Evolutionary conservation across 2,329 filamentous ascomycete species (phyloP), one percentile per base, ranked within the genome.

Genomic region (Basipetospora chlamydospora): DNA sequence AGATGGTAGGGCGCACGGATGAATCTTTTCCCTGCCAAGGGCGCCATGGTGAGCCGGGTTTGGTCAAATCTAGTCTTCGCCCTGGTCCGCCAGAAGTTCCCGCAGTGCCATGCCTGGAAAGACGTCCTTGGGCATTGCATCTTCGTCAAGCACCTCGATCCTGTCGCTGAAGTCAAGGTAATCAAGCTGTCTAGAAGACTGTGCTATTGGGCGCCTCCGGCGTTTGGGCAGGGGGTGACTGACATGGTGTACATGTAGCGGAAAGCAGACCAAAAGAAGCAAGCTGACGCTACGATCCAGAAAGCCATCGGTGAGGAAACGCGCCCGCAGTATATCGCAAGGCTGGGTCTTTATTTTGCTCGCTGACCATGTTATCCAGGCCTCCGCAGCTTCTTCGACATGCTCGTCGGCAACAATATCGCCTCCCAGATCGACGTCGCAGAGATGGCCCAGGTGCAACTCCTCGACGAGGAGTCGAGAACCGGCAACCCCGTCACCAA

Each of bases 401-500:
- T 35, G 13, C 18, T 28, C 6, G 12, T 35, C 17, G 23, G 22
- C 13, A 35, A n/a, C 20, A 16, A 35, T 23, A 11, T 35, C 8
- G 15, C 22, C 9, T 17, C 15, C 6, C 33, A 28, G 23, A 23
- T 35, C 16, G 12, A 25, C 15, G 22, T 16, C 9, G 13, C 16
- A 18, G 32, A 34, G 6, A 23, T 34, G 8, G 33, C 23, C 15
- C 17, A 35, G 13, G 15, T 23, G 1, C 33, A 35, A 11, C n/a
- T 28, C 22, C 13, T n/a, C 4, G 33, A 10, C 16, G 20, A 21
- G 18, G 26, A 26, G 22, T 33, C 41, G 4, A 49, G 53, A 31
- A 39, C 47, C 20, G 6, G 26, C 0, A 37, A 48, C 8, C 33
- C 42, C 16, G 26, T 4, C n/a, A 20, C 5, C 20, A 21, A 11